These are phyloP conservation scores for Geotrichum carabidarum DNA, from an alignment of 1,139 yeast genomes.

Conservation along the genomic window DNA sequence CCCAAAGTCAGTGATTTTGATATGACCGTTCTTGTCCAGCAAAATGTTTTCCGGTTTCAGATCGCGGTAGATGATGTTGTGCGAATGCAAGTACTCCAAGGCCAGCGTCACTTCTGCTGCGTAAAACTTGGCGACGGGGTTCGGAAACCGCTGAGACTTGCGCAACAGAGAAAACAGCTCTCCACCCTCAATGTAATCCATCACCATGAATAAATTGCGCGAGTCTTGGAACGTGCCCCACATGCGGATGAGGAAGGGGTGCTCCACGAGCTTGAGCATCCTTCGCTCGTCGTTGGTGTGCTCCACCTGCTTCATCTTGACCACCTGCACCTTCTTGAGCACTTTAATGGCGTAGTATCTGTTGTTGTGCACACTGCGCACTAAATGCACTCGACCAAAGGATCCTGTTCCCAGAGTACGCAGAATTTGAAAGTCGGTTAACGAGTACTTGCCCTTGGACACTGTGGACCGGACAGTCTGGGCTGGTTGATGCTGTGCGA, in stretches of 20 bases:
- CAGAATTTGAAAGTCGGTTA: slow-evolving; percentile 81
- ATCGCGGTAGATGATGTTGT: slow-evolving; percentile 89
- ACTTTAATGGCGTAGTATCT: slow-evolving; percentile 91
- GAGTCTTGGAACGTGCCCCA: slow-evolving; percentile 98
- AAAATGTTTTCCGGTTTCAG: slow-evolving; percentile 93
- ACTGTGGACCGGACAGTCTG: slow-evolving; percentile 41
- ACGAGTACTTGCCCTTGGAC: slow-evolving; percentile 81
- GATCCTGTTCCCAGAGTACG: slow-evolving; percentile 96
- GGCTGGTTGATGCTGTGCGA: too few species aligned
- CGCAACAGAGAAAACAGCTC: slow-evolving; percentile 82
- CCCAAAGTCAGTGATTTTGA: slow-evolving; percentile 91
- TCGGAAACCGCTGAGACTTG: slow-evolving; percentile 89
- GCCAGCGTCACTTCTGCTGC: slow-evolving; percentile 95
- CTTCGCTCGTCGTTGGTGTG: slow-evolving; percentile 94
- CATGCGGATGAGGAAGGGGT: slow-evolving; percentile 89
- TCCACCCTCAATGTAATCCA: slow-evolving; percentile 98
- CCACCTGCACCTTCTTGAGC: slow-evolving; percentile 80
- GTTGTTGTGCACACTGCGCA: slow-evolving; percentile 85
- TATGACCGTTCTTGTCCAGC: slow-evolving; percentile 87
- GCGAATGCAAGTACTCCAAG: slow-evolving; percentile 81
- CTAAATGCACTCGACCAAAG: slow-evolving; percentile 91
- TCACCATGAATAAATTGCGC: slow-evolving; percentile 82
- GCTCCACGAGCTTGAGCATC: slow-evolving; percentile 85
- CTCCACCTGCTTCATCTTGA: slow-evolving; percentile 92
- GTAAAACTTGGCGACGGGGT: slow-evolving; percentile 93